Conservation (phyloP, 2,329 filamentous ascomycete species). For the Aspergillus quadricinctus region DNA sequence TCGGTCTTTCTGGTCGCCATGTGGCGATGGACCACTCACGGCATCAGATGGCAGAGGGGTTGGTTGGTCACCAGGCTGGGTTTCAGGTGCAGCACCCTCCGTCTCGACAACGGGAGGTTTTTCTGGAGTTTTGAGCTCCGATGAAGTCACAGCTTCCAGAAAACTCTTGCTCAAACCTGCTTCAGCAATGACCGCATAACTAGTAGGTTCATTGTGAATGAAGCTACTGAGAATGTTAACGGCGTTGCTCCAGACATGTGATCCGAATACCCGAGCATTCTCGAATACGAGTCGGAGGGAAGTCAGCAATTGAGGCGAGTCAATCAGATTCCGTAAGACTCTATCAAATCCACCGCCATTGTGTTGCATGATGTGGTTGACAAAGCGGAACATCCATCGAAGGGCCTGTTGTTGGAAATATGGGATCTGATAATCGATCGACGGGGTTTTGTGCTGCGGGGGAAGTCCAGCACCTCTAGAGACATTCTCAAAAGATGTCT, state of each 20-base stretch:
- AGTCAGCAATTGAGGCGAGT: conserved; percentile 77
- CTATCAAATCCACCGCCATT: conserved; percentile 81
- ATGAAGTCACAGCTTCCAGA: conserved; percentile 69
- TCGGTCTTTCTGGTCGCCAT: conserved; percentile 19
- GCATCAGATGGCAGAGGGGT: conserved; percentile 33
- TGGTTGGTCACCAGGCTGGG: conserved; percentile 32
- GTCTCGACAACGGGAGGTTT: conserved; percentile 23
- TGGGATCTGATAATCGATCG: conserved; percentile 89
- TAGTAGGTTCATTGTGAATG: conserved; percentile 97
- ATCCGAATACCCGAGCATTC: conserved; percentile 75
- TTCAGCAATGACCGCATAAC: conserved; percentile 92
- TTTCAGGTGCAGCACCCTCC: conserved; percentile 17
- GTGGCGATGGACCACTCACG: conserved; percentile 18
- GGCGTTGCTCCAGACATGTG: conserved; percentile 91
- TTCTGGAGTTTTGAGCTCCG: conserved; percentile 34
- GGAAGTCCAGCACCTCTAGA: conserved; percentile 68
- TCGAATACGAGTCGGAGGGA: conserved; percentile 78
- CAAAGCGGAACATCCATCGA: conserved; percentile 91
- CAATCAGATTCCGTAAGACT: conserved; percentile 85
- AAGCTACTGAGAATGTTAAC: conserved; percentile 91
- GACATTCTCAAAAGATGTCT: conserved; percentile 63
- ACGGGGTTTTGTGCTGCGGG: conserved; percentile 66
- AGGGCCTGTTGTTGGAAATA: conserved; percentile 91
- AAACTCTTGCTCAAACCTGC: conserved; percentile 85
- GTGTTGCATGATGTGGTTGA: conserved; percentile 89